Evolutionary conservation across 2,329 filamentous ascomycete species (phyloP).

Genomic region (Penicillium sp.): DNA sequence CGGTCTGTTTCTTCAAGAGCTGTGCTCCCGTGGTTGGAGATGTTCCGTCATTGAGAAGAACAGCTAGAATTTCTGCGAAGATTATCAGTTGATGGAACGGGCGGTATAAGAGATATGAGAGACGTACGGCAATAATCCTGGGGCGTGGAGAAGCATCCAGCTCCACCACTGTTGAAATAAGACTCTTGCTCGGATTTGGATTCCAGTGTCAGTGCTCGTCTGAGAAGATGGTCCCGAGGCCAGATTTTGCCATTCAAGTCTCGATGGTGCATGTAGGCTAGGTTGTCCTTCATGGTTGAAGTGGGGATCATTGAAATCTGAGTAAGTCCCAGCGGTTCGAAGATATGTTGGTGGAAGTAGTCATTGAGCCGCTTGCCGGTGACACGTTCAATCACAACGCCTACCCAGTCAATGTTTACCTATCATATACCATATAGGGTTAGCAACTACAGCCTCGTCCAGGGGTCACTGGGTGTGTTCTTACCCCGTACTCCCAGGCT

Average conservation of each 20-base stretch:
- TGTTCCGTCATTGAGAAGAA: conserved; percentile 64
- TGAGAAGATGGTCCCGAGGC: conserved; percentile 53
- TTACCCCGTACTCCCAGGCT: conserved; percentile 61
- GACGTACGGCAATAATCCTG: conserved; percentile 58
- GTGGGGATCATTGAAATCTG: conserved; percentile 60
- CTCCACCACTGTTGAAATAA: conserved; percentile 61
- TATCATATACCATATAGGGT: conserved; percentile 24
- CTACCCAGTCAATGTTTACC: conserved; percentile 57
- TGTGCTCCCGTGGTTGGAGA: conserved; percentile 56
- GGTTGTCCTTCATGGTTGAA: conserved; percentile 52
- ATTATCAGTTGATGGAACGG: not conserved
- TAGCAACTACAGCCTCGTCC: not conserved
- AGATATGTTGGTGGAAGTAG: conserved; percentile 52
- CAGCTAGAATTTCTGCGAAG: conserved; percentile 56
- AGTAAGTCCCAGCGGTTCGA: conserved; percentile 49
- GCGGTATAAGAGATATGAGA: not conserved
- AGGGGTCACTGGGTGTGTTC: conserved; percentile 13
- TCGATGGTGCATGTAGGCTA: conserved; percentile 60
- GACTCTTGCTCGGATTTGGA: conserved; percentile 42
- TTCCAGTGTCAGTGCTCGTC: conserved; percentile 46
- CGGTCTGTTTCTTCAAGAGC: conserved; percentile 58
- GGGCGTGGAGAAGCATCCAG: conserved; percentile 60
- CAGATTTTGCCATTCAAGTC: conserved; percentile 45
- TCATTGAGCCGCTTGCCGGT: conserved; percentile 48
- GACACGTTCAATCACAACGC: conserved; percentile 50